These are phyloP conservation scores for Microdochium trichocladiopsis DNA, from an alignment of 2,329 filamentous ascomycete species.

Conservation along the genomic window DNA sequence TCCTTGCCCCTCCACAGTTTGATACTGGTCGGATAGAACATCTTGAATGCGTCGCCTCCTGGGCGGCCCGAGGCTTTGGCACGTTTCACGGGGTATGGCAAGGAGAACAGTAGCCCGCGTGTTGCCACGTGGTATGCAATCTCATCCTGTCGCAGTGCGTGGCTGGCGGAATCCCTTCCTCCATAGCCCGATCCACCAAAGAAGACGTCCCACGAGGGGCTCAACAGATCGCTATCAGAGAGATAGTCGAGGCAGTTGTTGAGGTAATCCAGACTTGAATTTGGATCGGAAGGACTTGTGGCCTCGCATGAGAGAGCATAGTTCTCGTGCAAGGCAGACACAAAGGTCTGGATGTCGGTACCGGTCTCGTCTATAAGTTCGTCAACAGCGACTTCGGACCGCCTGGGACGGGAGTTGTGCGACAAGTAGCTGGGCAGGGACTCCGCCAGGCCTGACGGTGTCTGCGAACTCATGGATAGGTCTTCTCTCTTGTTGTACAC, in stretches of 20 bases:
- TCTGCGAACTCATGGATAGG: slow-evolving; percentile 24
- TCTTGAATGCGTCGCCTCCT: slow-evolving; percentile 64
- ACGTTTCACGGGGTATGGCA: slow-evolving; percentile 82
- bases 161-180: slow-evolving; percentile 54
- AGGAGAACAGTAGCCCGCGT: slow-evolving; percentile 74
- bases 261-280: slow-evolving; percentile 67
- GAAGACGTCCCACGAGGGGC: slow-evolving; percentile 61
- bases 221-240: slow-evolving; percentile 82
- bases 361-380: slow-evolving; percentile 87
- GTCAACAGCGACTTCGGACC: slow-evolving; percentile 62
- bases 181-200: slow-evolving; percentile 52
- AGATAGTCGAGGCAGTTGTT: slow-evolving; percentile 81
- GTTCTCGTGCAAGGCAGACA: slow-evolving; percentile 89
- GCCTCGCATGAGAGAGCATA: slow-evolving; percentile 77
- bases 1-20: slow-evolving; percentile 80
- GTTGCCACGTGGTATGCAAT: slow-evolving; percentile 90
- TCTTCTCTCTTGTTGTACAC: slow-evolving; percentile 90
- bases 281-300: slow-evolving; percentile 36
- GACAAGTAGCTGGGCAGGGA: slow-evolving; percentile 52
- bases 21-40: slow-evolving; percentile 85
- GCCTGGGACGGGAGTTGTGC: slow-evolving; percentile 50
- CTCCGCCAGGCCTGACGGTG: slow-evolving; percentile 36
- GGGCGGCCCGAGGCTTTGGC: slow-evolving; percentile 37
- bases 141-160: slow-evolving; percentile 83
- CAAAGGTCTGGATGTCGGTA: slow-evolving; percentile 84